phyloP scores from a whole-genome alignment of 1,139 yeast genomes.

The Kodamaea suecica region DNA sequence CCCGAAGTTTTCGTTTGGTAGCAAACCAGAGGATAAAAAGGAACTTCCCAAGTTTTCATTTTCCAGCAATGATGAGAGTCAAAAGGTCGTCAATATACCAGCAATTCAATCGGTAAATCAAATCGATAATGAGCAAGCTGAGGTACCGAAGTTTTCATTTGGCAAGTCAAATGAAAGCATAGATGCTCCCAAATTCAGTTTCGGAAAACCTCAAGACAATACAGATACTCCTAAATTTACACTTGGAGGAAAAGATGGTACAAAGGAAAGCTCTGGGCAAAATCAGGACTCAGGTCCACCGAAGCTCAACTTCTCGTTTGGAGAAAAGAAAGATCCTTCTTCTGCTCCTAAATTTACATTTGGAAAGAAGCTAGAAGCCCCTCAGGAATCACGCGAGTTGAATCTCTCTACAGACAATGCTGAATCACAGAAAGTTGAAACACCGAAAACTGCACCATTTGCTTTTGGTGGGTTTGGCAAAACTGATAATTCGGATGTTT shows the following conservation, averaged over 20 bases:
- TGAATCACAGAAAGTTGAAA: no score
- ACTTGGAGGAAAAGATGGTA: constrained; percentile 8
- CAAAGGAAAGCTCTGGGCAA: background rate
- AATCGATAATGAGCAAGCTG: constrained; percentile 3
- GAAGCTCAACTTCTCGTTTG: constrained; percentile 11
- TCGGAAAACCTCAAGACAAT: constrained; percentile 11
- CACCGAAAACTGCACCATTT: background rate
- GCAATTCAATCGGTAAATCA: no score
- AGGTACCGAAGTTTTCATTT: constrained; percentile 6
- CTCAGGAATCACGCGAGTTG: constrained; percentile 4
- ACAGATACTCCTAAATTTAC: constrained; percentile 9
- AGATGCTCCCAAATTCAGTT: constrained; percentile 14
- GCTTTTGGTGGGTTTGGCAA: background rate
- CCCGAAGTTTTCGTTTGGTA: constrained; percentile 12
- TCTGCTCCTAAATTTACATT: constrained; percentile 2
- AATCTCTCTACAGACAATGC: background rate
- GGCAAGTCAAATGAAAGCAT: constrained; percentile 5
- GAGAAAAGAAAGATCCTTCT: constrained; percentile 7
- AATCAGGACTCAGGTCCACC: background rate
- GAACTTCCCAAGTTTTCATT: no score
- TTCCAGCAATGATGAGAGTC: no score
- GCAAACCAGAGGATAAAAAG: no score
- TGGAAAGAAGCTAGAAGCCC: constrained; percentile 4
- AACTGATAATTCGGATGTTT: constrained; percentile 1
- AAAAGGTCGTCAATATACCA: no score